Evolutionary conservation across 805 yeast genomes (phyloP).

Genomic region (Wickerhamiella vanderwaltii): DNA sequence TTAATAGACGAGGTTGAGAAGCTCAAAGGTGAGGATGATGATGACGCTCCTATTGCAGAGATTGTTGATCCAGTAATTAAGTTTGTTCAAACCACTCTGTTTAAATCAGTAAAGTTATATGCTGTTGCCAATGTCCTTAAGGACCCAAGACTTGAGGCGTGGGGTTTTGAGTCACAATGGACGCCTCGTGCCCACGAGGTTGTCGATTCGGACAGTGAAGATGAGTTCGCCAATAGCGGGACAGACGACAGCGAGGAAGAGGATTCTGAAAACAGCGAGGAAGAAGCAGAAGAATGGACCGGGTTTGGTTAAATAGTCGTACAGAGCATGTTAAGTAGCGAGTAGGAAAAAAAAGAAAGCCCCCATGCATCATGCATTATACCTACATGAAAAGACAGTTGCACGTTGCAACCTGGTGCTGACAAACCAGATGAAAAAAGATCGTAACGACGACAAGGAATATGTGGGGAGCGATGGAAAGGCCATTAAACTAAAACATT

Average conservation of each 20-base stretch:
- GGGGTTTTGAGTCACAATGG: slow-evolving; percentile 37
- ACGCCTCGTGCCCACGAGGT: slow-evolving; percentile 15
- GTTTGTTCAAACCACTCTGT: slow-evolving; percentile 36
- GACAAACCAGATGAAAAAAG: too few relatives aligned
- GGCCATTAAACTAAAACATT: slow-evolving; percentile 1
- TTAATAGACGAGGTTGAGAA: slow-evolving; percentile 82
- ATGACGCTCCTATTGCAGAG: slow-evolving; percentile 40
- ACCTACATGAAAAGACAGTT: too few relatives aligned
- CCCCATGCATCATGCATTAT: too few relatives aligned
- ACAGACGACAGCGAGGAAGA: slow-evolving; percentile 25
- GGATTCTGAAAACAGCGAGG: slow-evolving; percentile 18
- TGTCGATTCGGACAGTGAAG: slow-evolving; percentile 16
- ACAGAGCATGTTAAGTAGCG: too few relatives aligned
- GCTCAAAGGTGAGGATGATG: slow-evolving; percentile 40
- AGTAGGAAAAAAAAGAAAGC: too few relatives aligned
- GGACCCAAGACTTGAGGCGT: slow-evolving; percentile 49
- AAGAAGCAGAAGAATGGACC: slow-evolving; percentile 5
- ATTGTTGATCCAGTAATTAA: slow-evolving; percentile 51
- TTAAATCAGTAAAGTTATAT: slow-evolving; percentile 54
- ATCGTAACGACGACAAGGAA: not conserved
- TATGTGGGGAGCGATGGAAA: slow-evolving; percentile 9
- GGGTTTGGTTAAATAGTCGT: slow-evolving; percentile 25
- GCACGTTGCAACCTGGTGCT: too few relatives aligned
- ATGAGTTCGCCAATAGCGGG: slow-evolving; percentile 13
- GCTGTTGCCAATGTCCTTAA: slow-evolving; percentile 52